Evolutionary conservation across 2,329 filamentous ascomycete species (phyloP), one percentile per base, ranked within the genome.

Genomic region (Xylariaceae sp.): DNA sequence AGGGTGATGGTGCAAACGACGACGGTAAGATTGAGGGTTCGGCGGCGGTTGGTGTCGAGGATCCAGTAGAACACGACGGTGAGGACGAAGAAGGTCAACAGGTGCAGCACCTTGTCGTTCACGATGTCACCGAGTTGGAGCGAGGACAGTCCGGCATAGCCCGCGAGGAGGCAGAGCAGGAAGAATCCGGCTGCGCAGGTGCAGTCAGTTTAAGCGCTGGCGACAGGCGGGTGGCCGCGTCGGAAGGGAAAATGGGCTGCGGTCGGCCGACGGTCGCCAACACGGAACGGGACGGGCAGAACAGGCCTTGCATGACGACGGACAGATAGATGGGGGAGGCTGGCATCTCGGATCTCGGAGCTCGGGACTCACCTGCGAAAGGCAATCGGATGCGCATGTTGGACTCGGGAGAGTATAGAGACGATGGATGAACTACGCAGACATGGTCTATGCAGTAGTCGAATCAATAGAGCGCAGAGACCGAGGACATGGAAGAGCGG

Each of bases 11-110:
- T 93, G 64, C 87, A 93, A 39, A 87, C 69, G 15, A 87, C 57
- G 17, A 95, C 65, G 11, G 89, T 94, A 44, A 94, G 65, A 60
- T 98, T 83, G 31, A 94, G 67, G 14, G 79, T 82, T 47, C 90
- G 84, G 32, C 90, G 80, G 42, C 92, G 84, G 43, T 80, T 83
- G 33, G 88, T 93, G 58, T 98, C 92, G 50, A 95, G 64, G 55
- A 95, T 84, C 88, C 92, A 98, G 75, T 98, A 98, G 71, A 96
- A 96, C 47, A 75, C 65, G 44, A 84, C 61, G 12, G 90, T 94
- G 33, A 98, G 73, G 46, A 86, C 56, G 70, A 96, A 94, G 68
- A 98, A 96, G 50, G 84, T 89, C 38, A 88, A 42, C 49, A 84
- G 72, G 61, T 96, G 92, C 18, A 96, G 72, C 52, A 83, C 67